Base-by-base conservation (phyloP, 129 eudicot species). In the Glebionis coronaria region DNA sequence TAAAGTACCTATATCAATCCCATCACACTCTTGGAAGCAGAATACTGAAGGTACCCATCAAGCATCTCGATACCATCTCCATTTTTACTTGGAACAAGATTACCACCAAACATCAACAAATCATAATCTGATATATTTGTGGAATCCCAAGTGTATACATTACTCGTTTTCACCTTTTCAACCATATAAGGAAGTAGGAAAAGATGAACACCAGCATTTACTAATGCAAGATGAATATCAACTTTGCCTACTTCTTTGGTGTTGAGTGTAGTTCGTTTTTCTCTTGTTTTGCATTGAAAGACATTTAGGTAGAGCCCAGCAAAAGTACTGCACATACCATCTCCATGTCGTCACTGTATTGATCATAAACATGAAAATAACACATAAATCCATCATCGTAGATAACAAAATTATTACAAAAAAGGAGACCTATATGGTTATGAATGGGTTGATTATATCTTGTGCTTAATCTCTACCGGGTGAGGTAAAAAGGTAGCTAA, bases 261-360 rank as follows among this genome's bases (percentile, higher is more conserved):
- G 80, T 82, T 89, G 14, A 93, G 69, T 1, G 97, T 93, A 2
- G 97, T 86, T 76, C 99, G 75, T 72, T 93, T 93, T 56, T 97
- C 97, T 76, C 99, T 79, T 70, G 95, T 77, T 82, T 93, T 93
- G 79, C 99, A 93, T 74, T 89, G 97, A 56, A 84, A 93, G 38
- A 93, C 97, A 65, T 93, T 93, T 18, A 97, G 99, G 80, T 93
- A 93, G 29, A 93, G 90, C 55, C 99, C 99, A 12, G 99, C 97
- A 81, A 93, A 13, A 93, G 92, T 38, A 93, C 75, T 11, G 99
- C 97, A 66, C 83, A 89, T 14, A 93, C 85, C 97, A 93, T 86
- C 79, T 93, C 99, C 82, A 93, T 38, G 75, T 93, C 97, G 73
- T 82, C 67, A 55, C 97, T 82, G 64, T 86, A 89, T 31, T 89